These are phyloP conservation scores for Trichoderma koningii DNA, from an alignment of 2,329 filamentous ascomycete species.

Conservation along the genomic window DNA sequence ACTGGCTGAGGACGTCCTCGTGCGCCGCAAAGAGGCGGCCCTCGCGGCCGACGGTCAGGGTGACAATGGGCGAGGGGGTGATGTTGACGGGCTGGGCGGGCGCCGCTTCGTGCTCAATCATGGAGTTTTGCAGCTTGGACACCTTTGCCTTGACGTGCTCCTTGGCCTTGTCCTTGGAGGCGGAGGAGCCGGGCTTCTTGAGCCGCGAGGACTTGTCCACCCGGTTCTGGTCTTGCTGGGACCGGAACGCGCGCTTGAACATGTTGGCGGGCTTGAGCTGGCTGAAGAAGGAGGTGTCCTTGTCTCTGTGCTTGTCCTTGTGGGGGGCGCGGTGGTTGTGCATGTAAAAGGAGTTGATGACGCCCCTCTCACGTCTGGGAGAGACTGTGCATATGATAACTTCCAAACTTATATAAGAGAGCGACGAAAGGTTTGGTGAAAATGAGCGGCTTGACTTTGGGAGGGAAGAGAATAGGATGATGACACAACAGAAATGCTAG, in stretches of 20 bases:
- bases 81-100: constrained; percentile 30
- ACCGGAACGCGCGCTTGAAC: constrained; percentile 91
- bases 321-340: constrained; percentile 2
- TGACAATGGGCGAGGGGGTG: constrained; percentile 73
- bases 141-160: constrained; percentile 69
- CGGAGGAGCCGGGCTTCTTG: constrained; percentile 55
- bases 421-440: constrained; percentile 48
- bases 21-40: constrained; percentile 92
- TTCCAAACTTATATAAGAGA: constrained; percentile 42
- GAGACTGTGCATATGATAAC: background rate
- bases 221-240: constrained; percentile 65
- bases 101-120: constrained; percentile 58
- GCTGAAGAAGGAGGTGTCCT: constrained; percentile 35
- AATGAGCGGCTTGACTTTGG: constrained; percentile 49
- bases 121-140: constrained; percentile 82
- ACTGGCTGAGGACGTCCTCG: constrained; percentile 85
- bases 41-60: constrained; percentile 79
- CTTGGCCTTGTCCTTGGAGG: constrained; percentile 64
- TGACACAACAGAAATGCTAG: constrained; percentile 33
- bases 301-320: constrained; percentile 17
- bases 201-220: constrained; percentile 86
- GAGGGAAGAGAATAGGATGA: constrained; percentile 5
- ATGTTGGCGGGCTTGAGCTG: constrained; percentile 53
- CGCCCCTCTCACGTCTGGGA: constrained; percentile 11
- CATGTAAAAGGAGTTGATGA: constrained; percentile 4